Percentiles rank a stretch among this genome's conserved stretches.
Conservation (phyloP, 176 grass and related monocot genomes). For the Miscanthus lutarioriparius region DNA sequence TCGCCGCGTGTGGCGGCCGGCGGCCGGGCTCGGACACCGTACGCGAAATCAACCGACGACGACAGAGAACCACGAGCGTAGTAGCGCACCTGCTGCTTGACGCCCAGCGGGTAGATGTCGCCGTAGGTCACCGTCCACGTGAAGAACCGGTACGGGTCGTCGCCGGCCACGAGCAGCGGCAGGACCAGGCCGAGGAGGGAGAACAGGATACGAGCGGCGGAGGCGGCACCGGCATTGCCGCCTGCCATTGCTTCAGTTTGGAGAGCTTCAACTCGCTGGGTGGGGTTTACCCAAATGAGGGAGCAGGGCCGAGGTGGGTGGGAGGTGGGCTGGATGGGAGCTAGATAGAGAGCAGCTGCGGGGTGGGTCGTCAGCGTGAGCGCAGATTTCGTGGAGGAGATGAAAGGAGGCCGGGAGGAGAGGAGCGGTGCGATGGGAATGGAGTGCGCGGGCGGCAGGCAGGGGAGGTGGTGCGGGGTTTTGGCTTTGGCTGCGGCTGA, state of each 20-base stretch:
- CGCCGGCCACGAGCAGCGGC: conserved; percentile 47
- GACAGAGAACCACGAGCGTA: neutral
- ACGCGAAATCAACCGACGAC: neutral
- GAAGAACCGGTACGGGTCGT: conserved; percentile 90
- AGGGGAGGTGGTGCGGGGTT: neutral
- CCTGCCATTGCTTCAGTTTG: conserved; percentile 22
- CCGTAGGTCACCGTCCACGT: conserved; percentile 85
- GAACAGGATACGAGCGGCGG: neutral
- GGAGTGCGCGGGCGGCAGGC: neutral
- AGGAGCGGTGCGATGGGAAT: neutral
- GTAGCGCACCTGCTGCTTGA: conserved; percentile 69
- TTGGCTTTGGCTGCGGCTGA: neutral
- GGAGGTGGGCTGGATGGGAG: neutral
- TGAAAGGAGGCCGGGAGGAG: neutral
- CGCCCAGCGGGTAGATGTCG: conserved; percentile 81
- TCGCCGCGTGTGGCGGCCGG: neutral
- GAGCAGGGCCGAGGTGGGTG: neutral
- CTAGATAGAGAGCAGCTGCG: neutral
- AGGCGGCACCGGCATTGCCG: conserved; percentile 17
- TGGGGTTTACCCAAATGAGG: neutral
- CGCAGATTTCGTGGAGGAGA: conserved; percentile 15
- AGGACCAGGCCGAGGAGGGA: conserved; percentile 20
- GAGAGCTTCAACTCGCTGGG: neutral
- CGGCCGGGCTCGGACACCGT: too few relatives aligned
- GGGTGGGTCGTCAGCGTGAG: conserved; percentile 24